Evolutionary conservation across 163 green algal genomes (phyloP), one percentile per base, ranked within the genome.

Genomic region (Smithsoniella earleae): DNA sequence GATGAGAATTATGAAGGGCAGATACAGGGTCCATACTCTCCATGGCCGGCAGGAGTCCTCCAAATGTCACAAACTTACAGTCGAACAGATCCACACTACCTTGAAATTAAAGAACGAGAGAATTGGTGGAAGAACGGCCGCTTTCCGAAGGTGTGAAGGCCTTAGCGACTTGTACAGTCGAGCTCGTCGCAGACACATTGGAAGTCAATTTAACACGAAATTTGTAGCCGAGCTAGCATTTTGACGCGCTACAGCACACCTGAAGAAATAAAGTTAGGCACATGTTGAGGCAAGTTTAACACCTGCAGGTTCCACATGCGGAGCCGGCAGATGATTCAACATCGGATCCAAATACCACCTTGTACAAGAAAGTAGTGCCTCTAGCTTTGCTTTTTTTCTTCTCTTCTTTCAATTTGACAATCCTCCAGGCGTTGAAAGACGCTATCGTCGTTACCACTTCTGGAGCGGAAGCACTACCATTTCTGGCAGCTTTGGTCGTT

Each of bases 321-420:
- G 58, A 69, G 58, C 58, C 58, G 18, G 25, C 31, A 69, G 58
- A 69, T 4, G 58, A 43, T 5, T 4, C 16, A 30, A 62, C 30
- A 43, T 22, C 36, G 22, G 28, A 69, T 18, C 27, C 18, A 34
- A 30, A 30, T 13, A 34, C 27, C 22, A 69, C 75, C 34, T 44
- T 90, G 36, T 88, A 80, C 79, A 76, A 79, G 36, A 93, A 93
- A 75, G 79, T 89, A 40, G 58, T 86, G 46, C 81, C 84, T 1
- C 74, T 93, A 31, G 89, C 79, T 28, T 31, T 87, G 36, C 85
- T 95, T 73, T 95, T 95, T 80, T 92, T 93, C 78, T 87, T 80
- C 64, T 84, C 86, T 6, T 85, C 77, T 55, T 95, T 93, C 83
- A 92, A 91, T 81, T 84, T 92, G 55, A 91, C 88, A 65, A 89